Conservation (phyloP, 2,329 filamentous ascomycete genomes). For the Cercospora berteroae region DNA sequence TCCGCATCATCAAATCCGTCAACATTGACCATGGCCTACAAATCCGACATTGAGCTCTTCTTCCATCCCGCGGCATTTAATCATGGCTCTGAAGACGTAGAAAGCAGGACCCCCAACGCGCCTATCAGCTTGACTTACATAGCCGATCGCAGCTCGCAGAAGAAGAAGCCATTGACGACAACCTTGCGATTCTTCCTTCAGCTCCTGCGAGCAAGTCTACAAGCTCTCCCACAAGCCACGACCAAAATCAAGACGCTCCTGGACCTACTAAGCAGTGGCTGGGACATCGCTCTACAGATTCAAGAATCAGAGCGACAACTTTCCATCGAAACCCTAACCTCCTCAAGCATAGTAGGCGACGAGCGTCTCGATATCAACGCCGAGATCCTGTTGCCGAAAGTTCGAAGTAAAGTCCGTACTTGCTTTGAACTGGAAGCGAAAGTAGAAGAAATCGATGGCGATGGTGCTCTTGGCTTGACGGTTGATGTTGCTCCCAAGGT, state of each 20-base stretch:
- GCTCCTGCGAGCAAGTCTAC: constrained; percentile 66
- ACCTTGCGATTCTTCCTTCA: constrained; percentile 75
- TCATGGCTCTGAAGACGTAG: constrained; percentile 26
- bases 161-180: constrained; percentile 55
- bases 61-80: constrained; percentile 65
- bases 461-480: constrained; percentile 47
- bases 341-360: constrained; percentile 63
- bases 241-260: constrained; percentile 61
- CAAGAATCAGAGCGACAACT: constrained; percentile 61
- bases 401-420: constrained; percentile 68
- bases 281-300: constrained; percentile 63
- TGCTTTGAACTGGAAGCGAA: constrained; percentile 53
- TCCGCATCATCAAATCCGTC: constrained; percentile 57
- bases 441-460: constrained; percentile 51
- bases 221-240: constrained; percentile 58
- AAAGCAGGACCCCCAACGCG: constrained; percentile 41
- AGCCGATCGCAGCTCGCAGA: constrained; percentile 52
- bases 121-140: constrained; percentile 71
- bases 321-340: constrained; percentile 63
- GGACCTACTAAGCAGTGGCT: constrained; percentile 58
- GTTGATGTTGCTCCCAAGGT: constrained; percentile 47
- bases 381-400: constrained; percentile 60
- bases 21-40: constrained; percentile 71
- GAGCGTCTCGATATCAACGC: constrained; percentile 61
- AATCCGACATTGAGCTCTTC: constrained; percentile 68